These are phyloP conservation scores for Fagopyrum tataricum DNA, from an alignment of 148 eudicot genomes.

Conservation along the genomic window DNA sequence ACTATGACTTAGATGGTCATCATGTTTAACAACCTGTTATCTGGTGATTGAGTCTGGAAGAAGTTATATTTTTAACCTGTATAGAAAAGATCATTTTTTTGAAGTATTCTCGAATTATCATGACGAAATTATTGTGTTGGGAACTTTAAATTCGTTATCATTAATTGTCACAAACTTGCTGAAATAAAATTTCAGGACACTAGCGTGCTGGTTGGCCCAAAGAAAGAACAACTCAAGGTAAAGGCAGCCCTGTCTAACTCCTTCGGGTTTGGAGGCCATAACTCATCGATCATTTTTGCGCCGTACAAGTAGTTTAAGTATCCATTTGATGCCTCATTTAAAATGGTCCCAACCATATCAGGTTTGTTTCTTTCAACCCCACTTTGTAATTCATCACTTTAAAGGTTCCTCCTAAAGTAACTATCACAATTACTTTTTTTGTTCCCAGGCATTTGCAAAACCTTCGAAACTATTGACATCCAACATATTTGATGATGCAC, in stretches of 20 bases:
- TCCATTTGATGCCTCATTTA: constrained; percentile 12
- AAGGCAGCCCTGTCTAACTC: constrained; percentile 94
- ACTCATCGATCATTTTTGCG: constrained; percentile 88
- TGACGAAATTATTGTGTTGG: neutral
- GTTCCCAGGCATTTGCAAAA: neutral
- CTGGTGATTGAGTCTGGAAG: neutral
- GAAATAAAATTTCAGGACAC: constrained; percentile 48
- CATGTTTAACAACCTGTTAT: neutral
- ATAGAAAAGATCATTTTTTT: neutral
- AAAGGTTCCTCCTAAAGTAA: neutral
- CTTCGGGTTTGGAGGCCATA: constrained; percentile 96
- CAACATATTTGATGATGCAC: neutral
- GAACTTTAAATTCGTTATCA: neutral
- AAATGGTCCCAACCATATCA: constrained; percentile 23
- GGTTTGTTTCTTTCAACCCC: constrained; percentile 20
- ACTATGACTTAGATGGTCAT: neutral
- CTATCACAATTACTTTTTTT: neutral
- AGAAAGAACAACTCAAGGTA: constrained; percentile 64
- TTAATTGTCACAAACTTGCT: constrained; percentile 5
- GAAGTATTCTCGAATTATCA: neutral
- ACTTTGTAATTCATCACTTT: neutral
- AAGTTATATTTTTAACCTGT: neutral
- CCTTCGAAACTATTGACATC: constrained; percentile 4
- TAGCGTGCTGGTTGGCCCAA: constrained; percentile 69
- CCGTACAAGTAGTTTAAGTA: constrained; percentile 54